Base-by-base conservation (phyloP, 2,329 filamentous ascomycete species). In the Hypomyces rosellus region DNA sequence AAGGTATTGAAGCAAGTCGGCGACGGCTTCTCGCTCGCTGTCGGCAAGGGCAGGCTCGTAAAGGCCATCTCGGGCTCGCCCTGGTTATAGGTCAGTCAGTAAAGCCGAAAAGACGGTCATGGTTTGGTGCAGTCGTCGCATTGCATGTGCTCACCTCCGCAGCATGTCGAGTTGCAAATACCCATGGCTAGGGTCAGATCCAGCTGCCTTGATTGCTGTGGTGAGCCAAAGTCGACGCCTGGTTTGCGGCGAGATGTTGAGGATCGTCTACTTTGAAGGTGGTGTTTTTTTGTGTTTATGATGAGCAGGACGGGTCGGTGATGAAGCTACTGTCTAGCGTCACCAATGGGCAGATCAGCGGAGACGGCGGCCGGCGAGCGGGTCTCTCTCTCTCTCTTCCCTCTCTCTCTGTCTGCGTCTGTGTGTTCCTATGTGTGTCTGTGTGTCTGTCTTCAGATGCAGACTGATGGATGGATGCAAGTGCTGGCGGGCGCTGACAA, bases 11-110 rank as follows among this genome's bases (percentile, higher is more conserved):
- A 99, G 77, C 53, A 99, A 77, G 68, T 99, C 93, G 58, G 93
- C 91, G 49, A 99, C 93, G 49, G 93, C 93, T 74, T 97, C 93
- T 63, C 93, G 84, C 74, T 99, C 93, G 73, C 88, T 95, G 66
- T 99, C 93, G 62, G 91, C 91, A 55, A 99, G 81, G 50, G 93
- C 88, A 47, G 87, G 86, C 68, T 93, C 88, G 68, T 92, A 91
- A 57, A 89, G 78, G 59, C 84, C 85, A 78, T 92, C 88, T 69
- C 85, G 85, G 69, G 86, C 81, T 72, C 85, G 86, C 65, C 84
- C 87, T 87, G 54, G 38, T 52, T 6, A 30, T 11, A 30, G 25
- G 6, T 30, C 43, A 50, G 48, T 46, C 22, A 40, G 37, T 13
- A 37, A 16, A 43, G 34, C 14, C 33, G 30, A 25, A 34, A 30